These are phyloP conservation scores for Monotropa hypopitys DNA, from an alignment of 179 eudicot genomes.

Conservation along the genomic window DNA sequence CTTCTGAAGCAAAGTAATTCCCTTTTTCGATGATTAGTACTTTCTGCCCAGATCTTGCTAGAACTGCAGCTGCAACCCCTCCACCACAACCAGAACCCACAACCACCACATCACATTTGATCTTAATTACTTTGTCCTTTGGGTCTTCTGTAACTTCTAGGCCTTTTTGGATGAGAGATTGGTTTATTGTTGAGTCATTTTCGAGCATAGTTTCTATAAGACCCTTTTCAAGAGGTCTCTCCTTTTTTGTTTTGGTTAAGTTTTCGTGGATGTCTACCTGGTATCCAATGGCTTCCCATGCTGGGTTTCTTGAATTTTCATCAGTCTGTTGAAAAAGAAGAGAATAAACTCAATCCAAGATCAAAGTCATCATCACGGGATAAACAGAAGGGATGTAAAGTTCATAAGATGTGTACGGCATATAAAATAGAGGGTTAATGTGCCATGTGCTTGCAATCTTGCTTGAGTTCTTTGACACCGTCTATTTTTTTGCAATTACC, in stretches of 20 bases:
- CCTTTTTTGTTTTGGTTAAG: conserved; percentile 13
- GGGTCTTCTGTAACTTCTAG: conserved; percentile 34
- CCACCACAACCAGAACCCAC: conserved; percentile 81
- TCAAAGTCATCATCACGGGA: neutral
- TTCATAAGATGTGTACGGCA: no score
- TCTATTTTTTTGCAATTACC: no score
- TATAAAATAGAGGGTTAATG: no score
- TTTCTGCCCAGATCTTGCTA: conserved; percentile 48
- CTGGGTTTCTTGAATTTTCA: conserved; percentile 44
- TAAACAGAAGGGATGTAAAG: no score
- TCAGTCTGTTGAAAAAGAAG: conserved; percentile 34
- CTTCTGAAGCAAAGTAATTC: conserved; percentile 40
- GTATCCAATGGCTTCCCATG: conserved; percentile 77
- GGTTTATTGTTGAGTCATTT: conserved; percentile 30
- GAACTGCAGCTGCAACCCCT: conserved; percentile 63
- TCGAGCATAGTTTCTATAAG: conserved; percentile 31
- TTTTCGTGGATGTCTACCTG: conserved; percentile 21
- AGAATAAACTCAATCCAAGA: neutral
- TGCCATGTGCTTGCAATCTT: no score
- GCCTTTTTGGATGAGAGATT: conserved; percentile 42
- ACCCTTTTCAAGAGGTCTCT: conserved; percentile 48
- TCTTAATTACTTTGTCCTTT: conserved; percentile 12
- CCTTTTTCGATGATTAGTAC: conserved; percentile 66
- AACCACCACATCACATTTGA: conserved; percentile 60
- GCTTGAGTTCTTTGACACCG: no score